Evolutionary conservation across 2,329 filamentous ascomycete genomes (phyloP).

Genomic region (Curvularia spicifera): DNA sequence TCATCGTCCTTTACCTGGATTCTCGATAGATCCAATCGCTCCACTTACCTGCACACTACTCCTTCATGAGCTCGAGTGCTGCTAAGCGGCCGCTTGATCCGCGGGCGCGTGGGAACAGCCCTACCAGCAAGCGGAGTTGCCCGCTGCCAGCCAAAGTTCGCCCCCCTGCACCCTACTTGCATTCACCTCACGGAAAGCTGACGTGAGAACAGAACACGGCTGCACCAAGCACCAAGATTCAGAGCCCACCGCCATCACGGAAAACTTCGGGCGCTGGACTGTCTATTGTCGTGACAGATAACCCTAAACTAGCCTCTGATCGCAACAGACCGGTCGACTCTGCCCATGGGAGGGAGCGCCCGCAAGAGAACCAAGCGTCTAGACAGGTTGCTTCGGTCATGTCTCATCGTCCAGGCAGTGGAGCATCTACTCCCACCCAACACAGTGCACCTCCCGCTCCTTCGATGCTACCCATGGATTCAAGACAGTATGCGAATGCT

Average conservation of each 20-base stretch:
- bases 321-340: constrained; percentile 10
- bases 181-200: neutral
- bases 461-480: constrained; percentile 26
- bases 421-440: constrained; percentile 28
- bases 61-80: constrained; percentile 17
- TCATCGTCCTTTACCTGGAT: neutral
- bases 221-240: neutral
- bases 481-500: constrained; percentile 1
- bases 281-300: constrained; percentile 7
- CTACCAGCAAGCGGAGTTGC: constrained; percentile 28
- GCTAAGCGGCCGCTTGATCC: constrained; percentile 24
- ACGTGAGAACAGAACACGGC: neutral
- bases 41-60: neutral
- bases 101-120: constrained; percentile 27
- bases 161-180: neutral
- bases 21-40: neutral
- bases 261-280: constrained; percentile 20
- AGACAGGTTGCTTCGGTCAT: neutral
- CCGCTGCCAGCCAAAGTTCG: constrained; percentile 14
- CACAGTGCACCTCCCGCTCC: constrained; percentile 29
- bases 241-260: constrained; percentile 17
- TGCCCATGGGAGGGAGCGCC: neutral
- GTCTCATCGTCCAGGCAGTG: constrained; percentile 24
- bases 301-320: constrained; percentile 17
- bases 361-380: neutral